Conservation (phyloP, 2,329 filamentous ascomycete genomes). For the Colletotrichum trifolii region DNA sequence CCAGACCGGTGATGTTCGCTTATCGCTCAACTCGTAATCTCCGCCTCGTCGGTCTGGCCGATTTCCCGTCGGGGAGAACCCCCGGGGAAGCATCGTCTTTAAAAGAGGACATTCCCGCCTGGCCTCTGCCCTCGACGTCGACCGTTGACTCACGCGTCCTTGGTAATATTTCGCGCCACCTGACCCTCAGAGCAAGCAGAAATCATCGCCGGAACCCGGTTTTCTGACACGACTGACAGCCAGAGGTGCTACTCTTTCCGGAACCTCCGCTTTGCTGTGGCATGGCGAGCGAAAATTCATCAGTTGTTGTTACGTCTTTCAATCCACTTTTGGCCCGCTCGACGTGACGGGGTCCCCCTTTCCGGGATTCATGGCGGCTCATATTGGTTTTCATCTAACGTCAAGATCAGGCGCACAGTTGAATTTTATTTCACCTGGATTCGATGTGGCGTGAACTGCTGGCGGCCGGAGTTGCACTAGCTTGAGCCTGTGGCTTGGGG, state of each 20-base stretch:
- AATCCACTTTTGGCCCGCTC: constrained; percentile 36
- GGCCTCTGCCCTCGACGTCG: neutral
- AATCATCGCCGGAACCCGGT: constrained; percentile 4
- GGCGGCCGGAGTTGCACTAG: too few relatives aligned
- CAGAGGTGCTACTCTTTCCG: constrained; percentile 24
- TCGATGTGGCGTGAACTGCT: too few relatives aligned
- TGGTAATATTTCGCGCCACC: constrained; percentile 20
- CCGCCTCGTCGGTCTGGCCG: constrained; percentile 21
- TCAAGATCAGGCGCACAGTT: too few relatives aligned
- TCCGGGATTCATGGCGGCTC: neutral
- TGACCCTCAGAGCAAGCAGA: neutral
- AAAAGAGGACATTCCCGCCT: neutral
- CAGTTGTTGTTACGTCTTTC: constrained; percentile 37
- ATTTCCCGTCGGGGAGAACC: neutral
- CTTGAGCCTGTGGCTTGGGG: too few relatives aligned
- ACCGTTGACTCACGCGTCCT: constrained; percentile 27
- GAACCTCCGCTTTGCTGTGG: constrained; percentile 31
- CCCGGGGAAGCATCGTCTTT: constrained; percentile 2
- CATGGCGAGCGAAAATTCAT: constrained; percentile 32
- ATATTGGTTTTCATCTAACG: too few relatives aligned
- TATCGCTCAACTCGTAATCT: too few relatives aligned
- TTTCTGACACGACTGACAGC: constrained; percentile 18
- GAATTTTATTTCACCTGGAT: too few relatives aligned
- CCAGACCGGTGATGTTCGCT: too few relatives aligned
- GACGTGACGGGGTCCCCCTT: neutral